Evolutionary conservation across 2,329 filamentous ascomycete species (phyloP).

Genomic region (Botrytis pseudocinerea): DNA sequence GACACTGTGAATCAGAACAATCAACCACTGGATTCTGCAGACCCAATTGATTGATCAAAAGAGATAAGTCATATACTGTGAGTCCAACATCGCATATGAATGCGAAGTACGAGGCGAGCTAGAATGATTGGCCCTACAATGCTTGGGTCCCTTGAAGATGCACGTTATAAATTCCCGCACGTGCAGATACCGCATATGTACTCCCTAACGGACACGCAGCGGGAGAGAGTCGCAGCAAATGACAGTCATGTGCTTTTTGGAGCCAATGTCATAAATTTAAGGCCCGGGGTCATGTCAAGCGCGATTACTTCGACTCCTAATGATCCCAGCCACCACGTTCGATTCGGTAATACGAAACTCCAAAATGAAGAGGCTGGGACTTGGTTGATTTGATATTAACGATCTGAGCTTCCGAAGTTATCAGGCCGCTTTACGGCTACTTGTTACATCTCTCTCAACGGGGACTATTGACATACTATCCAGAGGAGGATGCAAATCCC

Average conservation of each 20-base stretch:
- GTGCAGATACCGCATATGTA: conserved; percentile 30
- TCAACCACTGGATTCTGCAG: neutral
- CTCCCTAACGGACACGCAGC: conserved; percentile 32
- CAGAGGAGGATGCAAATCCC: conserved; percentile 16
- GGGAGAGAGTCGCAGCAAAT: conserved; percentile 21
- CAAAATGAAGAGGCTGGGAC: conserved; percentile 20
- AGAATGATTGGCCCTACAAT: conserved; percentile 30
- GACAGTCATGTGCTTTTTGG: conserved; percentile 33
- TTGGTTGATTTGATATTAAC: neutral
- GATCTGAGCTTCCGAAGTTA: neutral
- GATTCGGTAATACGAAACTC: neutral
- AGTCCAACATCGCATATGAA: conserved; percentile 21
- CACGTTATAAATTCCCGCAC: conserved; percentile 30
- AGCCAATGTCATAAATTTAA: conserved; percentile 18
- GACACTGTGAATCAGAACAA: neutral
- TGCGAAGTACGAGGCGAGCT: conserved; percentile 24
- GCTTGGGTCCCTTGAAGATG: conserved; percentile 25
- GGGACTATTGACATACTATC: neutral
- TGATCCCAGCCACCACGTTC: conserved; percentile 14
- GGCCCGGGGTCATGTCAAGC: conserved; percentile 7
- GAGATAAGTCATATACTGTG: conserved; percentile 25
- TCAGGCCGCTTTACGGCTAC: conserved; percentile 16
- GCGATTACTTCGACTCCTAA: neutral
- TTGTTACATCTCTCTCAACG: conserved; percentile 10
- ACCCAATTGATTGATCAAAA: conserved; percentile 15